These are phyloP conservation scores for Musa troglodytarum DNA, from an alignment of 176 grass and related monocot genomes.

Conservation along the genomic window DNA sequence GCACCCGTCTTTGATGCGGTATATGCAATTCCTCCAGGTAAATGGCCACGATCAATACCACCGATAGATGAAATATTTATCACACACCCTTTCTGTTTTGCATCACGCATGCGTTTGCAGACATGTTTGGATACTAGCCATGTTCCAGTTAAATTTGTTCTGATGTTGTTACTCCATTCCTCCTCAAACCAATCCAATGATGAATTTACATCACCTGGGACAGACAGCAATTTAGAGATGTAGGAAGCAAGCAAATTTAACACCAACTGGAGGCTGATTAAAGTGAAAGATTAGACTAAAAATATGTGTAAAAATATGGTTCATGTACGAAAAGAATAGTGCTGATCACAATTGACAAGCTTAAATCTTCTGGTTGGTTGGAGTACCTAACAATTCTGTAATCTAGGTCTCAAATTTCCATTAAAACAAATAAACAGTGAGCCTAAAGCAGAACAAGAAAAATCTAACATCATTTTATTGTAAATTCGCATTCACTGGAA, in stretches of 20 bases:
- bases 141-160: conserved; percentile 67
- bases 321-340: too few species aligned
- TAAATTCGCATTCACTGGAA: too few species aligned
- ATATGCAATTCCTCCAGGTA: conserved; percentile 58
- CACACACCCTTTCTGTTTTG: conserved; percentile 53
- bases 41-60: conserved; percentile 55
- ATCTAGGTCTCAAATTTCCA: too few species aligned
- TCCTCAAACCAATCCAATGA: conserved; percentile 63
- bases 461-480: too few species aligned
- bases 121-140: conserved; percentile 73
- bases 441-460: too few species aligned
- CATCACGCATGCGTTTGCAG: conserved; percentile 46
- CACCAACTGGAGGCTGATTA: background rate
- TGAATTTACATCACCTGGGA: conserved; percentile 51
- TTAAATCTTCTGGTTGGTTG: too few species aligned
- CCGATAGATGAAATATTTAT: conserved; percentile 67
- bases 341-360: too few species aligned
- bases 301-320: background rate
- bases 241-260: conserved; percentile 7
- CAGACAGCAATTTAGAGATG: too few species aligned
- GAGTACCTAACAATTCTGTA: too few species aligned
- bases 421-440: too few species aligned
- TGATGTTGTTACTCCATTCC: conserved; percentile 54
- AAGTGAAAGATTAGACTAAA: background rate
- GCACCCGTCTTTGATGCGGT: conserved; percentile 52